phyloP scores from a whole-genome alignment of 2,329 filamentous ascomycete species.

The Colletotrichum godetiae region DNA sequence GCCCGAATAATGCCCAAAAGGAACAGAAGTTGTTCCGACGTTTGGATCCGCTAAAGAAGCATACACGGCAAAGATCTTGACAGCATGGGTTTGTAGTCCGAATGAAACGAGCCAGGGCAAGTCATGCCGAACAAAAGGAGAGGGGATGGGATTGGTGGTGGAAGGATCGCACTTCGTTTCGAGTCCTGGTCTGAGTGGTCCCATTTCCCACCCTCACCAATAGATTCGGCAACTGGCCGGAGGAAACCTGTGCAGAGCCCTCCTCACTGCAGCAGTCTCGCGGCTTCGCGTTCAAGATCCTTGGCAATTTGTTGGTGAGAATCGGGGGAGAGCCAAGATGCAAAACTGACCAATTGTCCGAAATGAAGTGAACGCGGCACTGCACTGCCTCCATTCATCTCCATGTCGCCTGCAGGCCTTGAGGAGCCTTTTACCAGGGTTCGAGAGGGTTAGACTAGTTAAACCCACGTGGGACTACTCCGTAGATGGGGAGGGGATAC shows the following conservation, averaged over 20 bases:
- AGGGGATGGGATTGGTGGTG: neutral
- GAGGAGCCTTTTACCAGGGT: neutral
- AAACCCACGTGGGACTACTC: neutral
- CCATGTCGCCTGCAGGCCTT: neutral
- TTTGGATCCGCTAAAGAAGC: conserved; percentile 33
- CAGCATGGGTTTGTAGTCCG: neutral
- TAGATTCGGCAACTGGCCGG: neutral
- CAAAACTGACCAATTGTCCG: neutral
- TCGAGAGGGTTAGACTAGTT: neutral
- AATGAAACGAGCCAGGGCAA: neutral
- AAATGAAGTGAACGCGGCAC: neutral
- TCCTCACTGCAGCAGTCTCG: neutral
- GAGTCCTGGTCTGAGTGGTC: conserved; percentile 3
- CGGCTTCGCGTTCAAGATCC: neutral
- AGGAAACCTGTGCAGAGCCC: neutral
- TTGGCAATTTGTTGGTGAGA: neutral
- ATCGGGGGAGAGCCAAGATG: neutral
- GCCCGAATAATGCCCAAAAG: neutral
- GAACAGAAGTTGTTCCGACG: neutral
- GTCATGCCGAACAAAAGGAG: conserved; percentile 8
- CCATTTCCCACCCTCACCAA: conserved; percentile 17
- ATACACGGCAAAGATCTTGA: conserved; percentile 8
- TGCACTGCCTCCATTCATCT: conserved; percentile 3
- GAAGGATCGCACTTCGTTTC: conserved; percentile 17
- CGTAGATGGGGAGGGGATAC: neutral